Evolutionary conservation across 1,284 basidiomycete genomes (phyloP).

Genomic region (Cystobasidiaceae sp.): DNA sequence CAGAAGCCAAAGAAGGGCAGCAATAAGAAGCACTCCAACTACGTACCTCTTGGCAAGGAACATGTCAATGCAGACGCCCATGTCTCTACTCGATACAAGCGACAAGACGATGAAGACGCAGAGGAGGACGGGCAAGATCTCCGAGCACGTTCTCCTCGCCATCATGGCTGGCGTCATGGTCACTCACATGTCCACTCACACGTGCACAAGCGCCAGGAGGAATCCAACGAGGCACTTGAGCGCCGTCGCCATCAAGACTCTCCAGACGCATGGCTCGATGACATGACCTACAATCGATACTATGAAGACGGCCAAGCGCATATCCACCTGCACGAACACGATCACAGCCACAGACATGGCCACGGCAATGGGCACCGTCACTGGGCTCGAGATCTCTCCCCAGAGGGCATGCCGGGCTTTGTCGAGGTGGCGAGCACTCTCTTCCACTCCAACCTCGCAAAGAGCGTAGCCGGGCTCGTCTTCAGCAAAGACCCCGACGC

Average conservation of each 20-base stretch:
- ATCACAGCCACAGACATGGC: background rate
- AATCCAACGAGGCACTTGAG: conserved; percentile 28
- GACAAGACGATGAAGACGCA: background rate
- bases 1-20: too few species aligned
- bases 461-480: conserved; percentile 38
- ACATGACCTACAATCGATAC: background rate
- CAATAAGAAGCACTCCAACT: background rate
- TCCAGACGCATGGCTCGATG: conserved; percentile 5
- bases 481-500: conserved; percentile 33
- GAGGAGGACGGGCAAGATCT: background rate
- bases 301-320: conserved; percentile 1
- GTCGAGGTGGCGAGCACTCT: conserved; percentile 39
- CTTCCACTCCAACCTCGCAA: conserved; percentile 35
- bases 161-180: background rate
- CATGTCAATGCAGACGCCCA: background rate
- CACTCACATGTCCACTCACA: background rate
- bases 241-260: conserved; percentile 10
- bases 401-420: conserved; percentile 40
- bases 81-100: background rate
- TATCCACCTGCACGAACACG: conserved; percentile 5
- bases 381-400: too few species aligned
- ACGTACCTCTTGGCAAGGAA: background rate
- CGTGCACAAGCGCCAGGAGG: background rate
- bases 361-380: conserved; percentile 1
- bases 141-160: background rate